Base-by-base conservation (phyloP, 2,329 filamentous ascomycete genomes). In the Trichoderma gracile region DNA sequence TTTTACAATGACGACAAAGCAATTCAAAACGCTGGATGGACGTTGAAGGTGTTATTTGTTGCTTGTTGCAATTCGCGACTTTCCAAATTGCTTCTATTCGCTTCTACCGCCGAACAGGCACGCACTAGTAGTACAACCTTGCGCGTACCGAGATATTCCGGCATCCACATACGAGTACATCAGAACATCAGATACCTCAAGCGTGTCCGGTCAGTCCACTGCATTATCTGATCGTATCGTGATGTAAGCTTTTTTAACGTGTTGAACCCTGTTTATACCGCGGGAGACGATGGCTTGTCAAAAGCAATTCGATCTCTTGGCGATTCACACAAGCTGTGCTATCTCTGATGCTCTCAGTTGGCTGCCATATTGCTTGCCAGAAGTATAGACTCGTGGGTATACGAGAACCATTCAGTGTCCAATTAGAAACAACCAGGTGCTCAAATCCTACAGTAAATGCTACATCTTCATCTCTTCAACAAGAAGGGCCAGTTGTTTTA, bases 141-240 rank as follows among this genome's bases (percentile, higher is more conserved):
- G 33, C 10, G 10, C 27, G 49, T 21, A 52, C 49, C 49, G 49
- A 52, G 30, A 52, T 52, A 33, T 33, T 17, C 49, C 49, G 27
- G 49, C 49, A 52, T 33, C 49, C 49, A 52, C 27, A 27, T 27
- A 27, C 25, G 25, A 5, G 7, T 27, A 27, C 25, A 52, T 52
- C 49, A 33, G 25, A 33, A 30, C 49, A 38, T 38, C 33, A 38
- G 33, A 38, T 38, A 12, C 33, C 12, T 52, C 49, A 33, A 52
- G n/a, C 33, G 53, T 33, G 38, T 5, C 53, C 21, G 7, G 30
- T 40, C 53, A 56, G 53, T 33, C 49, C 49, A 52, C 49, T 23
- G n/a, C n/a, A 52, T 33, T 52, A 33, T 52, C 49, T 14, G 49
- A 33, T 52, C 25, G 49, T 52, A 33, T 52, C 49, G 49, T 52